These are phyloP conservation scores for Trichoderma asperelloides DNA, from an alignment of 495 filamentous ascomycete species.

Conservation along the genomic window DNA sequence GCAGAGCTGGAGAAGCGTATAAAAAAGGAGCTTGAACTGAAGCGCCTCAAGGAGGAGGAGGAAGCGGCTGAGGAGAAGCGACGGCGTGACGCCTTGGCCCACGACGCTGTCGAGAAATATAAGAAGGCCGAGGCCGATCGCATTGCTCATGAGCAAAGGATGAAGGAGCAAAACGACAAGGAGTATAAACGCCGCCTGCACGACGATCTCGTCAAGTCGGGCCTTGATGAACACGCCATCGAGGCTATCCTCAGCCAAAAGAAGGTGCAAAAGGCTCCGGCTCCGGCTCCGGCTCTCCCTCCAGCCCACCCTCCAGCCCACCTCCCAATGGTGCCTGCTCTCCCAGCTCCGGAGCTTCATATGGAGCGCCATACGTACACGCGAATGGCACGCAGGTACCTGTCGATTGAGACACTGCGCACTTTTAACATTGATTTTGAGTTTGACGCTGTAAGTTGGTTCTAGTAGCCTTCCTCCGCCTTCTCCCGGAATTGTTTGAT, in stretches of 20 bases:
- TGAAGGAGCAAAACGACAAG: conserved; percentile 41
- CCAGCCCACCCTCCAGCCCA: not conserved
- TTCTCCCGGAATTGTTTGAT: not conserved
- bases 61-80: conserved; percentile 32
- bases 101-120: conserved; percentile 45
- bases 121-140: conserved; percentile 48
- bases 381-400: conserved; percentile 45
- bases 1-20: conserved; percentile 36
- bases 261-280: conserved; percentile 29
- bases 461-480: not conserved
- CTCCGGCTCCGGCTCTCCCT: not conserved
- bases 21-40: conserved; percentile 42
- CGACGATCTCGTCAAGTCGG: conserved; percentile 40
- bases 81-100: conserved; percentile 31
- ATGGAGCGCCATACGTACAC: conserved; percentile 42
- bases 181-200: conserved; percentile 40
- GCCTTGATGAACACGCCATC: conserved; percentile 44
- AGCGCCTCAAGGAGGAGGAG: conserved; percentile 50
- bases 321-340: conserved; percentile 7
- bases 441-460: conserved; percentile 37
- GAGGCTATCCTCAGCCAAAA: conserved; percentile 43
- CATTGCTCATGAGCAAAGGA: conserved; percentile 31
- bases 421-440: conserved; percentile 43
- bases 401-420: conserved; percentile 47
- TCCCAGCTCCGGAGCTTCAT: conserved; percentile 10